These are phyloP conservation scores for Phytophthora cactorum DNA, from an alignment of 352 stramenopile genomes.

Conservation along the genomic window DNA sequence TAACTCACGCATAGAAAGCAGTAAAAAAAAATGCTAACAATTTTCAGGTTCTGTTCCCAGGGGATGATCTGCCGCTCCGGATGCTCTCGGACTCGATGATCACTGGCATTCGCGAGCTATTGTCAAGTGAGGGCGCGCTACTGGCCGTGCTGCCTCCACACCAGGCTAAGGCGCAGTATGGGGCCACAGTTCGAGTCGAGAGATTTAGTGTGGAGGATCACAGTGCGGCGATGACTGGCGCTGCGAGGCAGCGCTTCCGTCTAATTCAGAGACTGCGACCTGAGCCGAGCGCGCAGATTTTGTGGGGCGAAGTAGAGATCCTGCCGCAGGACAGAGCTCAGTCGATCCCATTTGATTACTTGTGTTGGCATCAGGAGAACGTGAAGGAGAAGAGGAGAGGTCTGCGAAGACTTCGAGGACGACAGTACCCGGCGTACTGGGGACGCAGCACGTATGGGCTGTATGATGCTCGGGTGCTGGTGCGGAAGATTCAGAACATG, in stretches of 20 bases:
- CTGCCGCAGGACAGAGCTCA: conserved; percentile 51
- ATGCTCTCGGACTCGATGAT: conserved; percentile 71
- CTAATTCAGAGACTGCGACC: conserved; percentile 36
- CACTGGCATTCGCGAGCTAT: conserved; percentile 48
- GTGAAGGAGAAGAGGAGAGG: conserved; percentile 16
- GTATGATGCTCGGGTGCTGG: conserved; percentile 67
- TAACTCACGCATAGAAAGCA: not conserved
- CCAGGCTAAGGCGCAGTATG: conserved; percentile 64
- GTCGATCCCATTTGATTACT: conserved; percentile 47
- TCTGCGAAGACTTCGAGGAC: conserved; percentile 21
- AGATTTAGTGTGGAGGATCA: conserved; percentile 55
- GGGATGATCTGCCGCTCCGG: conserved; percentile 76
- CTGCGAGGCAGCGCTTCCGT: conserved; percentile 74
- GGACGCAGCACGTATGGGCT: conserved; percentile 47
- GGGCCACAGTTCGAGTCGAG: conserved; percentile 76
- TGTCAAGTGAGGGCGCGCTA: conserved; percentile 53
- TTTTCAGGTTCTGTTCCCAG: conserved; percentile 80
- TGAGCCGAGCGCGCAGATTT: conserved; percentile 13
- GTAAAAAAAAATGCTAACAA: not conserved
- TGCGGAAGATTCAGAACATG: conserved; percentile 69
- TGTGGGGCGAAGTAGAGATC: conserved; percentile 66
- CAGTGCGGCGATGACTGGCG: conserved; percentile 57
- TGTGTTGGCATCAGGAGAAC: conserved; percentile 17
- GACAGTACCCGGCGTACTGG: conserved; percentile 63
- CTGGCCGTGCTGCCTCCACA: conserved; percentile 63